A percentile compares a stretch with the other conserved stretches of the same genome.
These are phyloP conservation scores for Epichloe aotearoae DNA, from an alignment of 2,329 filamentous ascomycete species.

Conservation along the genomic window DNA sequence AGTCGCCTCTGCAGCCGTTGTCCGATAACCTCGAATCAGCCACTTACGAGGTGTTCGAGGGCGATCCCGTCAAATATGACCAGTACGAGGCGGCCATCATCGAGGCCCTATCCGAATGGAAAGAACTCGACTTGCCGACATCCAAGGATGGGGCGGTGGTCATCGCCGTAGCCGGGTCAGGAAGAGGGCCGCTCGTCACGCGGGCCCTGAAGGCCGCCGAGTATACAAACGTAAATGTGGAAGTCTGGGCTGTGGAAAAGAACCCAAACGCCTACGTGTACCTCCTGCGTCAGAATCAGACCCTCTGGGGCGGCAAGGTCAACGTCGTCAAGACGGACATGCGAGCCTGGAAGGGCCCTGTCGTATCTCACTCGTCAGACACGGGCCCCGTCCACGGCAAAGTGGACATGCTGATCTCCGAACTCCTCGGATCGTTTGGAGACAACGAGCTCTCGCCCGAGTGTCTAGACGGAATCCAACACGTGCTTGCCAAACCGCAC, in stretches of 20 bases:
- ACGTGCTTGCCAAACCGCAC: conserved; percentile 62
- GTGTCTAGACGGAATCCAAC: conserved; percentile 89
- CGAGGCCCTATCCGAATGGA: conserved; percentile 72
- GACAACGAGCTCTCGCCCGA: conserved; percentile 97
- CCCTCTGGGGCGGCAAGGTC: conserved; percentile 67
- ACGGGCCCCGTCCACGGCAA: conserved; percentile 41
- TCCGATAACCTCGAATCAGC: conserved; percentile 95
- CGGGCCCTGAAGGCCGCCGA: conserved; percentile 71
- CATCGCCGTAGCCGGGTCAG: conserved; percentile 85
- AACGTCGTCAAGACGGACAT: conserved; percentile 93
- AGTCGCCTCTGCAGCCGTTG: conserved; percentile 85
- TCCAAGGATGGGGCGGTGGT: conserved; percentile 60
- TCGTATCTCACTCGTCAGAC: conserved; percentile 29
- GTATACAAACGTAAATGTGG: conserved; percentile 61
- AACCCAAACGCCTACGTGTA: conserved; percentile 96
- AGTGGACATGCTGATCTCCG: conserved; percentile 88
- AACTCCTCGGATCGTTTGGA: conserved; percentile 86
- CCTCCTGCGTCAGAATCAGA: conserved; percentile 72
- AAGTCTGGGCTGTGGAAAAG: conserved; percentile 91
- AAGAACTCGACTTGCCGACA: conserved; percentile 55
- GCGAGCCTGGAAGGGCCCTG: conserved; percentile 85
- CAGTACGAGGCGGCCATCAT: conserved; percentile 83
- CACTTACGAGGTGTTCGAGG: conserved; percentile 97
- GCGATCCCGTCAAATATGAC: conserved; percentile 93
- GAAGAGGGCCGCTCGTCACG: conserved; percentile 82